These are phyloP conservation scores for Yamadazyma epiphylla DNA, from an alignment of 1,139 yeast genomes.

Conservation along the genomic window DNA sequence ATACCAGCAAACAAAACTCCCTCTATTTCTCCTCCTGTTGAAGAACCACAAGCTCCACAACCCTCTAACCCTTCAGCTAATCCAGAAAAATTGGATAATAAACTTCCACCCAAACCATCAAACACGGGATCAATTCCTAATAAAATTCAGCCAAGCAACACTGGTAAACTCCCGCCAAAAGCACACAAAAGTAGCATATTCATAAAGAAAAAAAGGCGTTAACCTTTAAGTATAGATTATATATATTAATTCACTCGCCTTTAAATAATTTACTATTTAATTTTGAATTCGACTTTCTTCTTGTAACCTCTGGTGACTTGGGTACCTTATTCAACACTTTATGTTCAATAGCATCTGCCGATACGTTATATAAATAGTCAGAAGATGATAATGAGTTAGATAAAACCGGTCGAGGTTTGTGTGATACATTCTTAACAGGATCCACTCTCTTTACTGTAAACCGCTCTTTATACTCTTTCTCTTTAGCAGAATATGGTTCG, in stretches of 20 bases:
- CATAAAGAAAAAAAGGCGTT: constrained; percentile 15
- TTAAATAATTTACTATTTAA: constrained; percentile 8
- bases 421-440: background rate
- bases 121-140: no score
- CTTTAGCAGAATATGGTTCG: constrained; percentile 1
- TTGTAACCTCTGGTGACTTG: background rate
- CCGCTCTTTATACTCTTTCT: constrained; percentile 2
- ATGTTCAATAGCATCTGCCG: constrained; percentile 14
- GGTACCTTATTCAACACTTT: constrained; percentile 4
- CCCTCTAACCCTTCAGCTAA: no score
- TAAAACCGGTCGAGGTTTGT: no score
- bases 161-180: constrained; percentile 9
- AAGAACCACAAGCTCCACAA: no score
- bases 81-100: no score
- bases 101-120: no score
- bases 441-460: constrained; percentile 5
- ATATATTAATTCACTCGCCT: constrained; percentile 8
- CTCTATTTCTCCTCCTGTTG: no score
- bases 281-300: background rate
- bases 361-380: constrained; percentile 12
- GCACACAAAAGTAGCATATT: constrained; percentile 14
- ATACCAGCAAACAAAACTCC: no score
- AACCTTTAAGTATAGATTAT: constrained; percentile 2
- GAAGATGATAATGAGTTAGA: constrained; percentile 5
- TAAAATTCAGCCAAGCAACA: background rate